phyloP scores from a whole-genome alignment of 371 early-diverging fungal genomes.

The Mortierella sp. region DNA sequence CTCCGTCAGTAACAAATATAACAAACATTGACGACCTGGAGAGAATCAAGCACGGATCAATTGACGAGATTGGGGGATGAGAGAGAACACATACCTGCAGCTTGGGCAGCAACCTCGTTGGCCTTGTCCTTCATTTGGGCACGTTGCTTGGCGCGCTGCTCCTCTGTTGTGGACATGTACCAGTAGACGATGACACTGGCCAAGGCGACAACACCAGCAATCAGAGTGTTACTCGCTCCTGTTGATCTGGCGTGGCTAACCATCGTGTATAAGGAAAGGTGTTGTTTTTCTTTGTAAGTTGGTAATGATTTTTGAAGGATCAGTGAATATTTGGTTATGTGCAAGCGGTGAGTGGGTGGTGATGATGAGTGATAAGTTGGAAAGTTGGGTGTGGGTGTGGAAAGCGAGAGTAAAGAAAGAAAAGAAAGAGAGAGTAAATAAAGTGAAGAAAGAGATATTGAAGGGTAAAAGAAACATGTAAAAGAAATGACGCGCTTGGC shows the following conservation, averaged over 20 bases:
- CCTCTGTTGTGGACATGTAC: constrained; percentile 56
- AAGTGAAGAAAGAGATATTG: not conserved
- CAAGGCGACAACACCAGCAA: constrained; percentile 29
- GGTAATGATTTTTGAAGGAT: not conserved
- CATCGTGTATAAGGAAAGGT: constrained; percentile 2
- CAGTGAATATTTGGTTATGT: not conserved
- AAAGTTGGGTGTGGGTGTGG: not conserved
- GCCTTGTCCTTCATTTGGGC: constrained; percentile 35
- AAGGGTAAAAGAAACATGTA: not conserved
- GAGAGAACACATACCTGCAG: constrained; percentile 21
- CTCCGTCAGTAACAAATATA: not conserved
- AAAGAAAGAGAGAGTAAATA: not conserved
- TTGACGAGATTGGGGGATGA: not conserved
- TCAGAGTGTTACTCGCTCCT: constrained; percentile 13
- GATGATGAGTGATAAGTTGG: not conserved
- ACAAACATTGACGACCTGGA: too few relatives aligned
- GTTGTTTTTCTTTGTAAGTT: not conserved
- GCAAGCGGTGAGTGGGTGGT: not conserved
- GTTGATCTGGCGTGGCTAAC: constrained; percentile 8
- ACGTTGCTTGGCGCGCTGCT: constrained; percentile 38
- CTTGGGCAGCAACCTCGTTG: constrained; percentile 24
- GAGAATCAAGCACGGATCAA: too few relatives aligned
- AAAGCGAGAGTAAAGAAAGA: not conserved
- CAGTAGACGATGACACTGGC: constrained; percentile 38
- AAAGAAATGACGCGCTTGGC: too few relatives aligned